Base-by-base conservation (phyloP, 768 basidiomycete species). In the Lepiota brunneoincarnata region DNA sequence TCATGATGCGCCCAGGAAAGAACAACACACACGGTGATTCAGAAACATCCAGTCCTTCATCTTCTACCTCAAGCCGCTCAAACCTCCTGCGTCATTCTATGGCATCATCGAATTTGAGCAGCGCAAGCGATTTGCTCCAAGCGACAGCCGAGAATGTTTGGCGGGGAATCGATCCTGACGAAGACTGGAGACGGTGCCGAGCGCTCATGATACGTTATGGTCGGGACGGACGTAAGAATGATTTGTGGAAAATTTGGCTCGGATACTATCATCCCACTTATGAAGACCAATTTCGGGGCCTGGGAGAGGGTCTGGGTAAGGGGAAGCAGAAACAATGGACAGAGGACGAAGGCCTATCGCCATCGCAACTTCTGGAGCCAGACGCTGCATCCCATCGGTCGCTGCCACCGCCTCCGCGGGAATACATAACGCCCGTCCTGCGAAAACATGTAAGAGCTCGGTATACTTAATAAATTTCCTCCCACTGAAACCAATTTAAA, bases 221-320 rank as follows among this genome's bases (percentile, higher is more conserved):
- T 24, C 72, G 79, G 43, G 91, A 93, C 59, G 89, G 91, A 6
- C 77, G 79, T 54, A 89, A 83, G 64, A 73, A 93, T 14, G 91
- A 92, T 51, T 64, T 89, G 10, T 93, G 91, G 91, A 75, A 72
- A 53, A 63, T 71, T 35, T 93, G 91, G 91, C 75, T 93, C 12
- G 77, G 71, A 1, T 69, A 75, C 37, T 63, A 72, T 55, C 70
- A 63, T 56, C 58, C 61, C 14, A 63, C 69, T 6, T 61, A 60
- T 51, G 61, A 61, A 46, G 58, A 56, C 37, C 60, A 61, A 15
- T 64, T 63, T 34, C 40, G 50, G 2, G 52, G 54, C 3, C 50
- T 54, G 36, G 59, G 64, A 52, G 18, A 31, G 44, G 17, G 26
- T 26, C 73, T 73, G 49, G 69, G 69, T 15, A 76, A 74, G 63